These are phyloP conservation scores for Saccharomycopsis oosterbeekiorum DNA, from an alignment of 805 yeast species.

Conservation along the genomic window DNA sequence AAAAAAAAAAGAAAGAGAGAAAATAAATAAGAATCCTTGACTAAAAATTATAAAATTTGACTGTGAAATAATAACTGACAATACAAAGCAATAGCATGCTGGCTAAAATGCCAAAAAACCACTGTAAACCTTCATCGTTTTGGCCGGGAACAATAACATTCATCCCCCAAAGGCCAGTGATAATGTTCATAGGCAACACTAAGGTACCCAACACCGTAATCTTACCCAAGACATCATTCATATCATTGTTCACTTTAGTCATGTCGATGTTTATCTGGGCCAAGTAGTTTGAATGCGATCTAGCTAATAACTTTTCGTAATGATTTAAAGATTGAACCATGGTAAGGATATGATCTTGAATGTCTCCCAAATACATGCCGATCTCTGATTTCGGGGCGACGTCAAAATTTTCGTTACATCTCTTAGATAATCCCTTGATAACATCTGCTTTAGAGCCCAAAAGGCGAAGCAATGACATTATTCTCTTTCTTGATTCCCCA, in stretches of 20 bases:
- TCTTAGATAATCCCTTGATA: constrained; percentile 87
- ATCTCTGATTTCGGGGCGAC: constrained; percentile 76
- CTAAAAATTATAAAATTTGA: constrained; percentile 15
- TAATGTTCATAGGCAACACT: constrained; percentile 87
- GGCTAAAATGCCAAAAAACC: constrained; percentile 51
- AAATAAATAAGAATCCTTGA: background rate
- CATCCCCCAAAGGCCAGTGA: constrained; percentile 99
- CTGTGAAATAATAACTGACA: constrained; percentile 28
- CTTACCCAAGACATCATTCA: constrained; percentile 92
- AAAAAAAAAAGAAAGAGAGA: background rate
- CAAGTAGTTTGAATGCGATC: constrained; percentile 92
- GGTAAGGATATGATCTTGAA: constrained; percentile 94
- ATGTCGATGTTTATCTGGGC: constrained; percentile 97
- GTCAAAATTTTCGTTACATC: constrained; percentile 80
- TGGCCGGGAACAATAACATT: constrained; percentile 96
- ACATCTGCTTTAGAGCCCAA: constrained; percentile 94
- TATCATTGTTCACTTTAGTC: constrained; percentile 94
- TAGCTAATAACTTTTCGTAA: constrained; percentile 84
- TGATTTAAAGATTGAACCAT: constrained; percentile 95
- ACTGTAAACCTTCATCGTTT: constrained; percentile 42
- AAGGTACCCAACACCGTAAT: constrained; percentile 91
- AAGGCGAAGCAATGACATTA: constrained; percentile 79
- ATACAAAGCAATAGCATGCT: constrained; percentile 40
- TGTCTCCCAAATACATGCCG: constrained; percentile 91
- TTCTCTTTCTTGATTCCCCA: constrained; percentile 91